A percentile compares a stretch with the other conserved stretches of the same genome.
These are phyloP conservation scores for Kondoa malvinella DNA, from an alignment of 768 basidiomycete species.

Conservation along the genomic window DNA sequence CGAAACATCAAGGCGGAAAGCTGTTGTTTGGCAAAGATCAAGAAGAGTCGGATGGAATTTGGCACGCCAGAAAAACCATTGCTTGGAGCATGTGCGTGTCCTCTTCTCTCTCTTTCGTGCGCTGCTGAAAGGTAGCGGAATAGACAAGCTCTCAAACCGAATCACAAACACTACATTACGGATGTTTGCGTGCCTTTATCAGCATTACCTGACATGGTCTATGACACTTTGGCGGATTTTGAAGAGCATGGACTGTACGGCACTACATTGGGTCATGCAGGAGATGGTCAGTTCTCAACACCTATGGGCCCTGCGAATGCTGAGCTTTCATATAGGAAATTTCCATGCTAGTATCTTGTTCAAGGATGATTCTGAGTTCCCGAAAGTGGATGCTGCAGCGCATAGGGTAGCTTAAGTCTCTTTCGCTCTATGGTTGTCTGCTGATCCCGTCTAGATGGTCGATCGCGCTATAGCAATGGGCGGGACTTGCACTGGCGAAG, in stretches of 20 bases:
- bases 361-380: not conserved
- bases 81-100: conserved; percentile 23
- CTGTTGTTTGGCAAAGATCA: conserved; percentile 63
- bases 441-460: not conserved
- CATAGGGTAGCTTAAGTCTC: not conserved
- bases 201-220: not conserved
- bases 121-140: not conserved
- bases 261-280: not conserved
- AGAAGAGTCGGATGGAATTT: conserved; percentile 67
- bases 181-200: conserved; percentile 51
- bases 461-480: conserved; percentile 24
- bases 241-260: not conserved
- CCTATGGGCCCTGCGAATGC: not conserved
- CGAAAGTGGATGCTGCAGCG: not conserved
- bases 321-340: not conserved
- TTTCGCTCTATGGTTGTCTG: not conserved
- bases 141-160: conserved; percentile 44
- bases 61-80: conserved; percentile 36
- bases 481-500: conserved; percentile 69
- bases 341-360: conserved; percentile 7
- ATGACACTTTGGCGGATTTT: not conserved
- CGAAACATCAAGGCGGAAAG: conserved; percentile 48
- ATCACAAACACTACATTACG: conserved; percentile 59
- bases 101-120: conserved; percentile 22
- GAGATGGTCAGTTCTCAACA: not conserved